These are phyloP conservation scores for Chlorella sp. DNA, from an alignment of 139 green algal genomes.

Conservation along the genomic window DNA sequence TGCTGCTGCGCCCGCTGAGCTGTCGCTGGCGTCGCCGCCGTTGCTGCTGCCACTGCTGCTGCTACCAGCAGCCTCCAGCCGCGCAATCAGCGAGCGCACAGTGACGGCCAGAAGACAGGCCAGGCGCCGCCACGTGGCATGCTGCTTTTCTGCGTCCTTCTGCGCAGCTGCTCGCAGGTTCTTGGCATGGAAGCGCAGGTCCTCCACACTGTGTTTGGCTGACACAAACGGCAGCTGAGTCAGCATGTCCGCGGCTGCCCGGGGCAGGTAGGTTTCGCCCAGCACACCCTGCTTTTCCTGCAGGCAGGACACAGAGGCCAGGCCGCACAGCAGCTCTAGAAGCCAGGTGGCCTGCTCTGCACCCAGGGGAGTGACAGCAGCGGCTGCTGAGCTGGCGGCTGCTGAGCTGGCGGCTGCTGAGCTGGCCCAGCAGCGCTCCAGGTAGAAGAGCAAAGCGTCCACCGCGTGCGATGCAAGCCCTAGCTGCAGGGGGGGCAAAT, in stretches of 20 bases:
- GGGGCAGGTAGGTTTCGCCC: not conserved
- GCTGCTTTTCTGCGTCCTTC: not conserved
- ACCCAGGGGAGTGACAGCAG: not conserved
- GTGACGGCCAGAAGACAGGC: not conserved
- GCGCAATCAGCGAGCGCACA: not conserved
- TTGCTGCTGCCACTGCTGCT: too few relatives aligned
- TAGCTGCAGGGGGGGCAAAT: not conserved
- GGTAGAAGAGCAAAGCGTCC: constrained; percentile 27
- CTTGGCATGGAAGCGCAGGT: not conserved
- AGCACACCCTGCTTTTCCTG: not conserved
- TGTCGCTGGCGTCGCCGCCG: too few relatives aligned
- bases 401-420: not conserved
- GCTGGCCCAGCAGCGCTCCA: constrained; percentile 20
- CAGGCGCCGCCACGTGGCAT: not conserved
- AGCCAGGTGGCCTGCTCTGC: constrained; percentile 6
- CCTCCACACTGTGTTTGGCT: not conserved
- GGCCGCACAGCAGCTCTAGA: constrained; percentile 27
- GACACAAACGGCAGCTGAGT: constrained; percentile 13
- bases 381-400: not conserved
- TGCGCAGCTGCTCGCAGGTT: not conserved
- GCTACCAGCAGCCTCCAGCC: not conserved
- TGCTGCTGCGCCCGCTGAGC: too few relatives aligned
- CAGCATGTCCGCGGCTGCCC: constrained; percentile 6
- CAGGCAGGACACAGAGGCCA: not conserved
- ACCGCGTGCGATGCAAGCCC: not conserved